A percentile compares a stretch with the other conserved stretches of the same genome.
Evolutionary conservation across 2,329 filamentous ascomycete species (phyloP).

Genomic region (Emmonsiellopsis sp.): DNA sequence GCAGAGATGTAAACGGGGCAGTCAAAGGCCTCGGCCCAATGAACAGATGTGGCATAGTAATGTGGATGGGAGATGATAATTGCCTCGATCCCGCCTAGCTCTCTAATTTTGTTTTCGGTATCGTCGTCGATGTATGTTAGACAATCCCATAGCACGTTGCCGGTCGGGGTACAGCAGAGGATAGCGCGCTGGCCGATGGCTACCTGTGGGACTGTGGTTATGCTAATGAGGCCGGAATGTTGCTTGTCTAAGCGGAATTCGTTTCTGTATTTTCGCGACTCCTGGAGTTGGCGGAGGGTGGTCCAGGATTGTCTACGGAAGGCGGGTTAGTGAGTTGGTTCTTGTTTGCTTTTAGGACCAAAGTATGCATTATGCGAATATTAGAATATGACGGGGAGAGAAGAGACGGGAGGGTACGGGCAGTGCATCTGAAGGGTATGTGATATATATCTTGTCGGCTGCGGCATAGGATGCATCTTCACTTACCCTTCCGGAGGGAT

Average conservation of each 20-base stretch:
- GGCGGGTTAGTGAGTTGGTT: neutral
- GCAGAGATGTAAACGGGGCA: slow-evolving; percentile 60
- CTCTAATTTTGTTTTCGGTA: slow-evolving; percentile 49
- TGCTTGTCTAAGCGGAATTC: slow-evolving; percentile 12
- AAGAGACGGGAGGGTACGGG: neutral
- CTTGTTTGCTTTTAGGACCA: neutral
- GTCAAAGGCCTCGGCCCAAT: slow-evolving; percentile 60
- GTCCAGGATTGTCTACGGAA: slow-evolving; percentile 20
- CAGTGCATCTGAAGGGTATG: too few species aligned
- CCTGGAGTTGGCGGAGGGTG: slow-evolving; percentile 17
- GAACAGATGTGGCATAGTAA: slow-evolving; percentile 67
- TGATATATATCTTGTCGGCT: too few species aligned
- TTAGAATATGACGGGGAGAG: neutral
- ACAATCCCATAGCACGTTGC: slow-evolving; percentile 75
- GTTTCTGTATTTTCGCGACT: slow-evolving; percentile 15
- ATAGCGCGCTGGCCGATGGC: slow-evolving; percentile 69
- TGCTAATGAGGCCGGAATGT: slow-evolving; percentile 15
- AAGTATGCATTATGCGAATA: neutral
- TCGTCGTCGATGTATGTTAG: slow-evolving; percentile 58
- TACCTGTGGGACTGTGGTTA: slow-evolving; percentile 42
- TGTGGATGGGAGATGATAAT: slow-evolving; percentile 75
- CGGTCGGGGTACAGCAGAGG: slow-evolving; percentile 53
- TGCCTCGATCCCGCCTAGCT: slow-evolving; percentile 56
- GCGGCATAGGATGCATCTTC: too few species aligned
- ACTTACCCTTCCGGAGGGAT: slow-evolving; percentile 18